These are phyloP conservation scores for Lipomyces sp. DNA, from an alignment of 805 yeast genomes.

Conservation along the genomic window DNA sequence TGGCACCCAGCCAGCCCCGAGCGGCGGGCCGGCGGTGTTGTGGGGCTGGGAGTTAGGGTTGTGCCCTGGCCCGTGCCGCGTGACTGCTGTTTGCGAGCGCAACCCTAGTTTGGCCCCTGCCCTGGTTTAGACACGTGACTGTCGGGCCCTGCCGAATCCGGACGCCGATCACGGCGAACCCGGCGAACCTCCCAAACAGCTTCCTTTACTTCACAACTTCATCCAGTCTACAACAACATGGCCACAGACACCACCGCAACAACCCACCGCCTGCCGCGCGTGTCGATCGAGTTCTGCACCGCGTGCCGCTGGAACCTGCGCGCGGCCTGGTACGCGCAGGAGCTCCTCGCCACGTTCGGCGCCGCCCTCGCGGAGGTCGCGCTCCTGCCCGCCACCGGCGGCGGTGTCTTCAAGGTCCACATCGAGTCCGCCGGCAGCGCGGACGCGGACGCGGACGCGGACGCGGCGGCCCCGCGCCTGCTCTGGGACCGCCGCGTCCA, in stretches of 20 bases:
- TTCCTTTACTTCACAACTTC: too few species aligned
- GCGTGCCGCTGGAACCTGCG: slow-evolving; percentile 85
- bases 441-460: slow-evolving; percentile 51
- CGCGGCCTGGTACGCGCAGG: slow-evolving; percentile 79
- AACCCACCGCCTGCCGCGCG: slow-evolving; percentile 60
- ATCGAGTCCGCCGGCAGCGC: slow-evolving; percentile 42
- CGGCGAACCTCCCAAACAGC: too few species aligned
- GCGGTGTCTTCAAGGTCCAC: slow-evolving; percentile 60
- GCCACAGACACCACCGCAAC: too few species aligned
- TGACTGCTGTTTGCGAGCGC: slow-evolving; percentile 13
- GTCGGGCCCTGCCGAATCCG: not conserved
- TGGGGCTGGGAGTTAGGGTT: too few species aligned
- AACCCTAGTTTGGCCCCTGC: not conserved
- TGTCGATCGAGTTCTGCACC: slow-evolving; percentile 71
- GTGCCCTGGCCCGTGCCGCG: not conserved
- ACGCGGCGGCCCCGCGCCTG: slow-evolving; percentile 40
- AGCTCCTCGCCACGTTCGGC: slow-evolving; percentile 77
- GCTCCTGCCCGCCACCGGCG: slow-evolving; percentile 45
- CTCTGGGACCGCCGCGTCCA: slow-evolving; percentile 61
- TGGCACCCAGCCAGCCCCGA: not conserved
- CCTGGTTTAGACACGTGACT: slow-evolving; percentile 3
- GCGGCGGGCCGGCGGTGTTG: not conserved
- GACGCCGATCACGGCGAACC: too few species aligned
- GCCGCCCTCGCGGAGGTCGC: slow-evolving; percentile 53
- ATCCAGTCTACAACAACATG: too few species aligned